Evolutionary conservation across 1,284 basidiomycete genomes (phyloP), one percentile per base, ranked within the genome.

Genomic region (Melampsora abietis-canadensis): DNA sequence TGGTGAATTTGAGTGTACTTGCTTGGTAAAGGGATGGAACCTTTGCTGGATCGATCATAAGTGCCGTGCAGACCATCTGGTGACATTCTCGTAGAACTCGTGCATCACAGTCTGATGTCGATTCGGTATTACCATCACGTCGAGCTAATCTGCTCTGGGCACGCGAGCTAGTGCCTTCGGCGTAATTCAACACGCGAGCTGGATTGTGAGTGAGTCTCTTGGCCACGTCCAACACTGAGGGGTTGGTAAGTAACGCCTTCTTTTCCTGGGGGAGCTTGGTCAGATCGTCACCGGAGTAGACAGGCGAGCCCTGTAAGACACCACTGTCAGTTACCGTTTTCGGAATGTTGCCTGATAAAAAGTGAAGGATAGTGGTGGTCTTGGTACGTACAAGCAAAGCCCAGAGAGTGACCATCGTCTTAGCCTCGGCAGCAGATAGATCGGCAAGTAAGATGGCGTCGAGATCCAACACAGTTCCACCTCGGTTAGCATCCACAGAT

Each of bases 231-330:
- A 61, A 19, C 17, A 61, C 31, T 8, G 19, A 17, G 19, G 21
- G 59, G 19, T 61, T 27, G 19, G 27, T 17, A 8, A 61, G 31
- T 17, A 61, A 19, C 2, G 17, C 31, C 17, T 61, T 61, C 19
- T 27, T 27, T 61, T 61, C 24, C 31, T 34, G 24, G 1, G 21
- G 10, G 24, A 61, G 31, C 17, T 61, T 30, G 19, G 27, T 27
- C 1, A 61, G 31, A 31, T 61, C 59, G 59, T 61, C 59, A 27
- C 59, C 59, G 24, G 31, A 34, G 31, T 61, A 61, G 15, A 61
- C 14, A 30, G 59, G 59, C 27, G 59, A 61, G 19, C 59, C 59
- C 59, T 61, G 24, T 24, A 31, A 40, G 3, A 12, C 37, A 40
- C 37, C 37, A 40, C 37, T 12, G 12, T 40, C 37, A 40, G 37